A percentile compares a stretch with the other conserved stretches of the same genome.
Evolutionary conservation across 805 yeast genomes (phyloP).

Genomic region (Nakazawaea ishiwadae): DNA sequence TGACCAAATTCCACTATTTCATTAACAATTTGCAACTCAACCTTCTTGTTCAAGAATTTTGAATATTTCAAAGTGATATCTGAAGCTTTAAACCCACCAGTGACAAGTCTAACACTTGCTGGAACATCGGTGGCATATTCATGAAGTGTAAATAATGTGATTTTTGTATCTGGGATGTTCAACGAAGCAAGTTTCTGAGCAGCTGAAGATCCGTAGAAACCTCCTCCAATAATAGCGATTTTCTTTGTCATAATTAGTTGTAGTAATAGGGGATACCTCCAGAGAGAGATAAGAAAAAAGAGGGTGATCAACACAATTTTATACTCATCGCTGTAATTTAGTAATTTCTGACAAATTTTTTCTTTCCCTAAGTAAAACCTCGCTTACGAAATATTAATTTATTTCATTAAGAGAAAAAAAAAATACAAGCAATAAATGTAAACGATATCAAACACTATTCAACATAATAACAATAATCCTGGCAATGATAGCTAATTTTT

Average conservation of each 20-base stretch:
- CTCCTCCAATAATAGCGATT: conserved; percentile 10
- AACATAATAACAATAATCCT: too few relatives aligned
- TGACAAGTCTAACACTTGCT: conserved; percentile 14
- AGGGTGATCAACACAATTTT: background rate
- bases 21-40: conserved; percentile 20
- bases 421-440: too few relatives aligned
- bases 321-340: background rate
- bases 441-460: too few relatives aligned
- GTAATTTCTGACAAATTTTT: too few relatives aligned
- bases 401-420: background rate
- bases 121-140: conserved; percentile 15
- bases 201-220: conserved; percentile 2
- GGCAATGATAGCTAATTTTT: too few relatives aligned
- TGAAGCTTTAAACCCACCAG: conserved; percentile 8
- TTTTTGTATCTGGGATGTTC: background rate
- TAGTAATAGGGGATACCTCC: background rate
- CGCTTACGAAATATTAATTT: background rate
- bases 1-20: conserved; percentile 18
- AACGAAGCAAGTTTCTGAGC: conserved; percentile 1
- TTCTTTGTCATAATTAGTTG: background rate
- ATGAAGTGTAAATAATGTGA: conserved; percentile 16
- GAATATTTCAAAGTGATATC: conserved; percentile 5
- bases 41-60: conserved; percentile 16
- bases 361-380: too few relatives aligned
- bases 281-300: background rate